Percentiles rank a stretch among this genome's conserved stretches.
Evolutionary conservation across 805 yeast genomes (phyloP).

Genomic region (Wickerhamiella alocasiicola): DNA sequence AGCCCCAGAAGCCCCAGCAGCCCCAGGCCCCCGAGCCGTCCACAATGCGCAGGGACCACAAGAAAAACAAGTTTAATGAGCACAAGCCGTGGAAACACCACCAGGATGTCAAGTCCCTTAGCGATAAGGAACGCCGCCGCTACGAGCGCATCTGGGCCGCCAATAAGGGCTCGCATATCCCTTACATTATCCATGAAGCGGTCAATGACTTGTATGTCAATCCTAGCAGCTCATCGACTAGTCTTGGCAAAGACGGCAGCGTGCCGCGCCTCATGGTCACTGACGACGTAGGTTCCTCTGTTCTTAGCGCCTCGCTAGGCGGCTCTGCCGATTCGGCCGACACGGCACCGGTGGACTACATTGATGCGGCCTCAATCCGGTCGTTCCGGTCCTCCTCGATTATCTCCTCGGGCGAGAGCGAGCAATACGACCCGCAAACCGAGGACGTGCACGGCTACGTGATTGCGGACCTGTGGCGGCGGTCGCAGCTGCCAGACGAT

Average conservation of each 20-base stretch:
- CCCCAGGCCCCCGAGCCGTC: neutral
- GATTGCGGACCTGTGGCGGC: constrained; percentile 66
- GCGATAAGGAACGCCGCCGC: constrained; percentile 58
- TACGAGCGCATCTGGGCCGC: constrained; percentile 94
- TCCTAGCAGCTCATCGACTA: constrained; percentile 4
- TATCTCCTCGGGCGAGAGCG: constrained; percentile 1
- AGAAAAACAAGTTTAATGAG: constrained; percentile 50
- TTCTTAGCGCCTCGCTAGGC: neutral
- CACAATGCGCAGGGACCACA: constrained; percentile 30
- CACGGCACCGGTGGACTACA: neutral
- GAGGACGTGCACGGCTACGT: constrained; percentile 43
- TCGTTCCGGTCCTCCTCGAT: constrained; percentile 2
- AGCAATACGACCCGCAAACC: constrained; percentile 3
- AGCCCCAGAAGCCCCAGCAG: neutral
- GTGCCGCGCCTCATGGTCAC: constrained; percentile 5
- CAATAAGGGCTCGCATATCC: constrained; percentile 45
- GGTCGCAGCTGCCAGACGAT: constrained; percentile 60
- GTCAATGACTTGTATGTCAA: neutral
- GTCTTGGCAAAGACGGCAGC: constrained; percentile 1
- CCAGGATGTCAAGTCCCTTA: constrained; percentile 37
- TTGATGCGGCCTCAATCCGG: constrained; percentile 1
- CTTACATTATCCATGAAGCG: neutral
- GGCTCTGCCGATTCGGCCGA: too few species aligned
- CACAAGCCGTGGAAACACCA: constrained; percentile 94
- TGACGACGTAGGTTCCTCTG: neutral